Evolutionary conservation across 805 yeast genomes (phyloP), one percentile per base, ranked within the genome.

Genomic region (Candida saitoana): DNA sequence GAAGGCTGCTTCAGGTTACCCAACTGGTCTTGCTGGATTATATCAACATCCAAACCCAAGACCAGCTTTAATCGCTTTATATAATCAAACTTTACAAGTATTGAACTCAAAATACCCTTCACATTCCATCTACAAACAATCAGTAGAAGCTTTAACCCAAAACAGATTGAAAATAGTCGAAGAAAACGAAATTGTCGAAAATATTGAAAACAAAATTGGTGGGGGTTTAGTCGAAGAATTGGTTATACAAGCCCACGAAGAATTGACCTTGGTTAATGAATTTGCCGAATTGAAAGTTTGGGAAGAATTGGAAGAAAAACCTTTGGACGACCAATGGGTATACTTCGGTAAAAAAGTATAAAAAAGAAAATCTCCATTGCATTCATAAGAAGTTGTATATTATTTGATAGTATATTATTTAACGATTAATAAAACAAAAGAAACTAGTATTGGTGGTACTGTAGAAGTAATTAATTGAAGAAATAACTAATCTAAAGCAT

Each of bases 161-260:
- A 73, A 83, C 57, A 78, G 96, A 58, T 71, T 83, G 58, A 67
- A 70, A 34, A 69, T 84, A 39, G 95, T 86, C 16, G 80, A 84
- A 57, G 55, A 63, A 35, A 75, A 76, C 46, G 87, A 80, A 49
- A 76, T 79, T 41, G 64, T 74, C 33, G 84, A 76, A 53, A 76
- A 71, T 48, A 84, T 87, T 51, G 96, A 87, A 67, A 65, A 71
- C 48, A 65, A 79, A 59, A 82, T 87, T 49, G 95, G 95, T 15
- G 80, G 83, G 48, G 96, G 96, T 2, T 75, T 87, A 54, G 81
- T 87, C 48, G 96, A 87, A 66, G 95, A 87, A 69, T 67, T 87
- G 44, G 57, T 87, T 42, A 73, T 86, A 45, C 95, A 87, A 69
- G 95, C 95, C 12, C 76, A 81, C 52, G 93, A 86, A 45, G 96